Evolutionary conservation across 2,329 filamentous ascomycete genomes (phyloP).

Genomic region (Phyllosticta paracitricarpa): DNA sequence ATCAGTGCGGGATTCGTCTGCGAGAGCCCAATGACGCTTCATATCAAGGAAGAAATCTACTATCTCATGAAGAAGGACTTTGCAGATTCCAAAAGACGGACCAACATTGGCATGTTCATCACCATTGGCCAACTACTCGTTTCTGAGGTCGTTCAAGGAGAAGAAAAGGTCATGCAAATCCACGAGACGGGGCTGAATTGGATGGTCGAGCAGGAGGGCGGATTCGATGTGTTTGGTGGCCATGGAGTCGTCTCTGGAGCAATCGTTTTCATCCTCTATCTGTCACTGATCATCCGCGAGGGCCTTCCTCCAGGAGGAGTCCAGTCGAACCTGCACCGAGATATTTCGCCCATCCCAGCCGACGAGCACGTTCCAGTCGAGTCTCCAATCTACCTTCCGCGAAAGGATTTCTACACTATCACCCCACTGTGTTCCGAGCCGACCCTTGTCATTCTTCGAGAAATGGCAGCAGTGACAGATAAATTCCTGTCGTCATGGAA

Average conservation of each 20-base stretch:
- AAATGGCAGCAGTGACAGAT: conserved; percentile 6
- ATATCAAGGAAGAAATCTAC: conserved; percentile 9
- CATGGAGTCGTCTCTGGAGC: conserved; percentile 2
- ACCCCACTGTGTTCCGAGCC: neutral
- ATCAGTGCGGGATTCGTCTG: conserved; percentile 4
- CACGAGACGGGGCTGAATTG: conserved; percentile 7
- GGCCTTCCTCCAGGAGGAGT: neutral
- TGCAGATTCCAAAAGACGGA: neutral
- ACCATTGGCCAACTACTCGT: conserved; percentile 4
- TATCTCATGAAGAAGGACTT: conserved; percentile 1
- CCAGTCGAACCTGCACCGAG: neutral
- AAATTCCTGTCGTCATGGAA: conserved; percentile 2
- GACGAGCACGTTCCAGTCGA: neutral
- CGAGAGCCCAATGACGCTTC: conserved; percentile 7
- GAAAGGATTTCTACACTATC: conserved; percentile 7
- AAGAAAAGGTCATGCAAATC: conserved; percentile 6
- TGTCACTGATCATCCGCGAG: neutral
- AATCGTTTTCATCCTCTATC: neutral
- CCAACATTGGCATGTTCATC: conserved; percentile 6
- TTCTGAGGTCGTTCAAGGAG: conserved; percentile 4
- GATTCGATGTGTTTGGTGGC: neutral
- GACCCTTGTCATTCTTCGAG: conserved; percentile 4
- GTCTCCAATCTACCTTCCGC: conserved; percentile 7
- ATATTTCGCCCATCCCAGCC: neutral
- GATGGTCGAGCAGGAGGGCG: neutral